Base-by-base conservation (phyloP, 2,329 filamentous ascomycete genomes). In the Leptographium wingfieldii region DNA sequence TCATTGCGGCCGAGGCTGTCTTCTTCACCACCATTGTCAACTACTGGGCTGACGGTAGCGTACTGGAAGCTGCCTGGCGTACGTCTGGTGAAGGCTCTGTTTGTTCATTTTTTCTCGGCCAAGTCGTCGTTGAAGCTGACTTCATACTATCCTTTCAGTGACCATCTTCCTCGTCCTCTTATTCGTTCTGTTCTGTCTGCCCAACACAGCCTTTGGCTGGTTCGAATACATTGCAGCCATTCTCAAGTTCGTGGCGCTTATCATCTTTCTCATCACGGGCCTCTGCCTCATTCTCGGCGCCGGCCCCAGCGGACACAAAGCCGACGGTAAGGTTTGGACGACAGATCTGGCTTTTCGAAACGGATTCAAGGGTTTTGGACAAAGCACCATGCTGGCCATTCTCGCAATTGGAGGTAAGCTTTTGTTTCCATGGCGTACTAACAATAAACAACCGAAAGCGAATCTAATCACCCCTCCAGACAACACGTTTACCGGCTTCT, bases 241-340 rank as follows among this genome's bases (percentile, higher is more conserved):
- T 7, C 72, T 85, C 60, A 85, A 85, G 66, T 73, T 85, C 27
- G 68, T 71, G 0, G 81, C 83, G 3, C 80, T 79, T 56, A 69
- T 82, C 48, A 78, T 84, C 56, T 86, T 86, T 71, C 84, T 87
- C 71, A 75, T 87, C 61, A 75, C 84, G 51, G 77, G 77, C 25
- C 76, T 86, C 43, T 72, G 84, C 29, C 73, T 83, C 51, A 78
- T 83, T 48, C 74, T 76, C 3, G 84, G 83, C 22, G 83, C 83
- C 60, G 83, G 82, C 1, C 81, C 83, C 1, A 75, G 73, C 1
- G 72, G 67, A 27, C 76, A 77, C 29, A 59, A 63, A 27, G 78
- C 59, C 1, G 48, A 78, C 63, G 58, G 63, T 58, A 63, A 76
- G 19, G 80, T 80, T 65, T 77, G 72, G 66, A 77, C 80, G 11